phyloP scores from a whole-genome alignment of 495 filamentous ascomycete species.

The Penicillium egyptiacum region DNA sequence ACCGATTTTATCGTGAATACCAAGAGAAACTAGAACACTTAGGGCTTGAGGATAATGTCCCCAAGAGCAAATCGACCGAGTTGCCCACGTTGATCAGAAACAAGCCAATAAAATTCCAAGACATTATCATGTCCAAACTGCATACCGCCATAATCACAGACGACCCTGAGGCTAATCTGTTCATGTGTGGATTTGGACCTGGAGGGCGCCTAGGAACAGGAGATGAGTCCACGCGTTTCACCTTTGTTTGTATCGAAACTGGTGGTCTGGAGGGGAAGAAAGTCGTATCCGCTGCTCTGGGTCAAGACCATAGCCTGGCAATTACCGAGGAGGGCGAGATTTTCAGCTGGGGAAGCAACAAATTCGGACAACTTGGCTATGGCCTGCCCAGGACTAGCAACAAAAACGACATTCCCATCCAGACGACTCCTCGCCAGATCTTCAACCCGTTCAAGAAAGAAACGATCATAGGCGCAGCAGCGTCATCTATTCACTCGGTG shows the following conservation, averaged over 20 bases:
- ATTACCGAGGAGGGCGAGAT: conserved; percentile 78
- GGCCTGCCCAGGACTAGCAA: conserved; percentile 54
- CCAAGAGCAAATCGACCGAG: conserved; percentile 34
- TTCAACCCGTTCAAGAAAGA: conserved; percentile 91
- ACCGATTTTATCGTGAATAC: conserved; percentile 64
- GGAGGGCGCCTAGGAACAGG: conserved; percentile 89
- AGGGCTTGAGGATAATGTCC: conserved; percentile 26
- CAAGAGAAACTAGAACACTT: conserved; percentile 38
- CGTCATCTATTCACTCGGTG: conserved; percentile 90
- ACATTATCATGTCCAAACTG: conserved; percentile 84
- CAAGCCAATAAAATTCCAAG: conserved; percentile 68
- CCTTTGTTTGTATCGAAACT: conserved; percentile 75
- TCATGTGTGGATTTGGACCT: conserved; percentile 87
- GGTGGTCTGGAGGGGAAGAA: conserved; percentile 68
- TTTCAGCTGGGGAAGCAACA: conserved; percentile 92
- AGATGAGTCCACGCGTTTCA: conserved; percentile 83
- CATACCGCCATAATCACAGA: conserved; percentile 86
- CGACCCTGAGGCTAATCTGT: conserved; percentile 91
- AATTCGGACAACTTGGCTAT: conserved; percentile 84
- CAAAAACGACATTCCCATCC: conserved; percentile 73
- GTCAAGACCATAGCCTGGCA: conserved; percentile 88
- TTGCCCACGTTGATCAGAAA: conserved; percentile 69
- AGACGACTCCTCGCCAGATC: conserved; percentile 78
- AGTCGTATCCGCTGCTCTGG: conserved; percentile 71
- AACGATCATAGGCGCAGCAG: conserved; percentile 74